Evolutionary conservation across 2,329 filamentous ascomycete genomes (phyloP).

Genomic region (Penicillium decumbens): DNA sequence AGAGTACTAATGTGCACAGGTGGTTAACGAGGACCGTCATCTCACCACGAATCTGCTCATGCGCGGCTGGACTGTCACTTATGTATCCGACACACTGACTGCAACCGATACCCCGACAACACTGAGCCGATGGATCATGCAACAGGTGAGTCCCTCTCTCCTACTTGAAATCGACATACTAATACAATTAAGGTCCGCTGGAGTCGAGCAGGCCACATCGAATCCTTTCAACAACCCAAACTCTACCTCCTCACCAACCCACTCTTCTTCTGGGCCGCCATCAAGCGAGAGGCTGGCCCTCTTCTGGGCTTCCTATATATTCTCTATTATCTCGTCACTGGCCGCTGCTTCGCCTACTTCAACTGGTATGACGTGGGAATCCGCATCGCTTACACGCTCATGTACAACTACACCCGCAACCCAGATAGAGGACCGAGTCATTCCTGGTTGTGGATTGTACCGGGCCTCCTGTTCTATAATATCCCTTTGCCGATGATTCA

Average conservation of each 20-base stretch:
- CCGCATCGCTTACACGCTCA: slow-evolving; percentile 26
- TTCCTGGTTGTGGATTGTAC: slow-evolving; percentile 23
- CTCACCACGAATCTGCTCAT: slow-evolving; percentile 36
- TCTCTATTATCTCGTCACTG: slow-evolving; percentile 31
- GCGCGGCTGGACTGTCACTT: slow-evolving; percentile 33
- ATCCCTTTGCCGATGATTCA: slow-evolving; percentile 35
- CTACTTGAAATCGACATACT: background rate
- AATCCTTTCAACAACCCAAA: slow-evolving; percentile 33
- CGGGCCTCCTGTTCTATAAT: slow-evolving; percentile 33
- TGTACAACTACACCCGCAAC: slow-evolving; percentile 31
- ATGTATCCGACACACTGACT: slow-evolving; percentile 32
- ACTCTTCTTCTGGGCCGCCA: slow-evolving; percentile 33
- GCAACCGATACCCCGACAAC: slow-evolving; percentile 38
- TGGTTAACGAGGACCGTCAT: slow-evolving; percentile 39
- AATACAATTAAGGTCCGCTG: slow-evolving; percentile 20
- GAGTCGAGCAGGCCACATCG: slow-evolving; percentile 36
- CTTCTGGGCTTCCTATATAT: slow-evolving; percentile 27
- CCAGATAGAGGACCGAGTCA: slow-evolving; percentile 20
- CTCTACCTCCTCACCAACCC: slow-evolving; percentile 35
- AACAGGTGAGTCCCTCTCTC: slow-evolving; percentile 26
- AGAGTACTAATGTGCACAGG: too few species aligned
- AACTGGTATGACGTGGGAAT: slow-evolving; percentile 26
- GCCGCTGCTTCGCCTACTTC: slow-evolving; percentile 26
- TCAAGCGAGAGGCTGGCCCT: slow-evolving; percentile 30
- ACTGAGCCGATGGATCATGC: slow-evolving; percentile 33